Base-by-base conservation (phyloP, 2,329 filamentous ascomycete genomes). In the Dryadomyces quercus-mongolicae region DNA sequence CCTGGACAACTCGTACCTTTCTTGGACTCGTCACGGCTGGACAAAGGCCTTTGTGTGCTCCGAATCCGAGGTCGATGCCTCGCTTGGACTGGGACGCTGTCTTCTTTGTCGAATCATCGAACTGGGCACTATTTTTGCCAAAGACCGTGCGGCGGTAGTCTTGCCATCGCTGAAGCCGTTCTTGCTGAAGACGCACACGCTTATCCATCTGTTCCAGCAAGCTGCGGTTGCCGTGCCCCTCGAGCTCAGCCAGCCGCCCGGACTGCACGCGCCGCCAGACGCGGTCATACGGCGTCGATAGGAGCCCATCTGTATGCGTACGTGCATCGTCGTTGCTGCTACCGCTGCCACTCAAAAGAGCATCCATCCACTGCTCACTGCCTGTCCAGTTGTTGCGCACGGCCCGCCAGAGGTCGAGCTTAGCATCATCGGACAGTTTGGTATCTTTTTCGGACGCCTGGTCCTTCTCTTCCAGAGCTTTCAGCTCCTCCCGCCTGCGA, bases 331-430 rank as follows among this genome's bases (percentile, higher is more conserved):
- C 71, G 48, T 88, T 84, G 1, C 87, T 87, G 51, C 84, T 84
- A 1, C 74, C 71, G 48, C 88, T 84, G 1, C 87, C 87, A 51
- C 84, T 74, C 0, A 93, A 65, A 20, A 95, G 70, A 2, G 80
- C 74, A 49, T 88, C 78, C 61, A 88, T 76, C 84, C 89, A 92
- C 54, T 80, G 77, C 56, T 84, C 79, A 62, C 84, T 81, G 2
- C 88, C 90, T 15, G 86, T 74, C 90, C 90, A 95, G 60, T 89
- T 88, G 57, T 83, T 82, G 40, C 77, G 75, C 34, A 90, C 70
- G 2, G 77, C 74, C 45, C 77, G 78, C 60, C 83, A 76, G 55
- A 88, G 70, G 43, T 79, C 71, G 0, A 66, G 60, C 47, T 70
- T 73, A 3, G 69, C 65, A 43, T 74, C 68, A 12, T 74, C 69